Evolutionary conservation across 2,329 filamentous ascomycete species (phyloP).

Genomic region (Trichoderma sp.): DNA sequence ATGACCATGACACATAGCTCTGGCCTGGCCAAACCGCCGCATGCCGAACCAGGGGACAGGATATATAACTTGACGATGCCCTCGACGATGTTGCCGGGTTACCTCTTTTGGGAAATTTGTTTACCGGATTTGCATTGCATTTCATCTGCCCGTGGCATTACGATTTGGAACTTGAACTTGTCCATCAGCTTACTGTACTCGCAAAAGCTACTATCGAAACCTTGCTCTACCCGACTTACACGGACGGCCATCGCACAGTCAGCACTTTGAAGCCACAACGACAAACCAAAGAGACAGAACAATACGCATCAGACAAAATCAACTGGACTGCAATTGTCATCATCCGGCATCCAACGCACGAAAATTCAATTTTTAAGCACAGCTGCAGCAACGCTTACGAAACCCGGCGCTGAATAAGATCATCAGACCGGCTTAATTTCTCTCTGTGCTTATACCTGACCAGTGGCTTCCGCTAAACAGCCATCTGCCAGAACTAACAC

Average conservation of each 20-base stretch:
- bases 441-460: not conserved
- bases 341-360: not conserved
- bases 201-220: constrained; percentile 10
- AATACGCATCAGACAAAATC: not conserved
- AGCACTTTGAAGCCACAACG: not conserved
- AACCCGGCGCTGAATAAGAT: not conserved
- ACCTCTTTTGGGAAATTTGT: constrained; percentile 14
- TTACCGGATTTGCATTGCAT: not conserved
- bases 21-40: constrained; percentile 9
- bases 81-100: not conserved
- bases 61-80: constrained; percentile 10
- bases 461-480: not conserved
- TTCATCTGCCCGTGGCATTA: not conserved
- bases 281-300: not conserved
- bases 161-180: not conserved
- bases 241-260: not conserved
- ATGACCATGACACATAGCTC: constrained; percentile 20
- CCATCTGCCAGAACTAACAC: not conserved
- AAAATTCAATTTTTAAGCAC: not conserved
- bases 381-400: not conserved
- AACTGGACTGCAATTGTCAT: not conserved
- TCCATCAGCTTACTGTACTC: constrained; percentile 18
- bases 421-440: not conserved
- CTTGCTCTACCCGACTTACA: constrained; percentile 3
- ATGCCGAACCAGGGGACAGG: constrained; percentile 18